Conservation (phyloP, 2,329 filamentous ascomycete species). For the Tolypocladium paradoxum region DNA sequence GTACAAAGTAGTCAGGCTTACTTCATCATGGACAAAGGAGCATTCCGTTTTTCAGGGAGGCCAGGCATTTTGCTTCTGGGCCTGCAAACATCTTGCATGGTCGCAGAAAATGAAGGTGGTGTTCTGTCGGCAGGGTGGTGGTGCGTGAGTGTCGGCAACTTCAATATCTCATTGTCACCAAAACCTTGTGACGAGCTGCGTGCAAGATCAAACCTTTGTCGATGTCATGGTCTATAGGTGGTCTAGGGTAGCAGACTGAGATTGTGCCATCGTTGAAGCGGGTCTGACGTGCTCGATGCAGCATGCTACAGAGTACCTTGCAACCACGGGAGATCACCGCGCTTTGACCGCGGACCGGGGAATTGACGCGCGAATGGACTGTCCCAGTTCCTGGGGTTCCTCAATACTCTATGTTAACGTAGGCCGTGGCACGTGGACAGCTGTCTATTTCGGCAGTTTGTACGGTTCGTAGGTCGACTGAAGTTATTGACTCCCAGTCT, state of each 20-base stretch:
- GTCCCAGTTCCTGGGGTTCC: too few relatives aligned
- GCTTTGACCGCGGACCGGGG: not conserved
- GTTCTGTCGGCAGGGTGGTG: not conserved
- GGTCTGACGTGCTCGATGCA: not conserved
- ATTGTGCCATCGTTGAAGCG: not conserved
- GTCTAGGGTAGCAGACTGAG: too few relatives aligned
- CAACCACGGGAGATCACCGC: not conserved
- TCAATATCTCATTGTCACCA: too few relatives aligned
- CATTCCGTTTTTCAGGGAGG: not conserved
- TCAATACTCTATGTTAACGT: too few relatives aligned
- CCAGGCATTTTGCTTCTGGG: not conserved
- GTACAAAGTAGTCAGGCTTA: not conserved
- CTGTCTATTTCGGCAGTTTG: not conserved
- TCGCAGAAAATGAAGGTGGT: not conserved
- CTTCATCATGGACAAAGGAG: not conserved
- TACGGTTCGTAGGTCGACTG: not conserved
- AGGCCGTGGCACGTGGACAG: too few relatives aligned
- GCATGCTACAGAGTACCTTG: too few relatives aligned
- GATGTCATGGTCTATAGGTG: too few relatives aligned
- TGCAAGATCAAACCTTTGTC: too few relatives aligned
- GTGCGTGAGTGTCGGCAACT: not conserved
- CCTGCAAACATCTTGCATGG: not conserved
- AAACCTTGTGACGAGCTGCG: too few relatives aligned
- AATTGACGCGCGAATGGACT: too few relatives aligned
- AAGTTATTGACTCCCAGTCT: not conserved